Conservation (phyloP, 352 stramenopile genomes). For the Pythium brassicae region DNA sequence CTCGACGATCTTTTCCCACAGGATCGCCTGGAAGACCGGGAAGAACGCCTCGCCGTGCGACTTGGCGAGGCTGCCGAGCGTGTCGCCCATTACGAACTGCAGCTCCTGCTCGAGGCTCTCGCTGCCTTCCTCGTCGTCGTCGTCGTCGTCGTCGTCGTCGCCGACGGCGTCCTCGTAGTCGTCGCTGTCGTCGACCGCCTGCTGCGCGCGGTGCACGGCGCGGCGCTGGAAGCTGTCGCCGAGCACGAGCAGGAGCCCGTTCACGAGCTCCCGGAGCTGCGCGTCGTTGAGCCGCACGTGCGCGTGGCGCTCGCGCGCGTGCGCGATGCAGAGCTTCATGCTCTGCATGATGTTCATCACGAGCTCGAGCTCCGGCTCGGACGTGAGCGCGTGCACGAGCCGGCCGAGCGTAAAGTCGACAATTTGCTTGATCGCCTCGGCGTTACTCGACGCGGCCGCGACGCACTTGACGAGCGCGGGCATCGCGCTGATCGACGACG, state of each 20-base stretch:
- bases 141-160: conserved; percentile 31
- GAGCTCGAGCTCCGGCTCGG: conserved; percentile 79
- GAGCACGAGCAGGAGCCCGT: conserved; percentile 68
- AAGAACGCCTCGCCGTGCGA: conserved; percentile 65
- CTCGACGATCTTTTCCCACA: conserved; percentile 79
- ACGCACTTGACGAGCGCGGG: conserved; percentile 74
- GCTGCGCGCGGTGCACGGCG: conserved; percentile 40
- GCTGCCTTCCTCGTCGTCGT: conserved; percentile 38
- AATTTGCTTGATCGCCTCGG: conserved; percentile 77
- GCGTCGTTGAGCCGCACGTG: conserved; percentile 62
- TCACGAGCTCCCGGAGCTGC: conserved; percentile 66
- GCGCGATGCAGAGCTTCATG: conserved; percentile 65
- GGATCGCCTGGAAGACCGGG: conserved; percentile 61
- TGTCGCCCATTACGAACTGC: conserved; percentile 78
- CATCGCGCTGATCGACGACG: conserved; percentile 78
- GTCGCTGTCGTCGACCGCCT: conserved; percentile 13
- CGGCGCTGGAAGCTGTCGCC: conserved; percentile 81
- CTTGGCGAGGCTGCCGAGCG: conserved; percentile 69
- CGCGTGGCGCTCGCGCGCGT: conserved; percentile 38
- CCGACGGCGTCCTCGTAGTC: conserved; percentile 10
- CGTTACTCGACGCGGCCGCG: conserved; percentile 37
- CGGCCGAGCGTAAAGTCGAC: conserved; percentile 79
- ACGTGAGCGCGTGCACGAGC: conserved; percentile 71
- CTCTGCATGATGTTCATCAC: conserved; percentile 85
- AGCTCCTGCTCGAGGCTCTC: conserved; percentile 66